A percentile compares a stretch with the other conserved stretches of the same genome.
Conservation (phyloP, 2,329 filamentous ascomycete species). For the Hymenoscyphus infarciens region DNA sequence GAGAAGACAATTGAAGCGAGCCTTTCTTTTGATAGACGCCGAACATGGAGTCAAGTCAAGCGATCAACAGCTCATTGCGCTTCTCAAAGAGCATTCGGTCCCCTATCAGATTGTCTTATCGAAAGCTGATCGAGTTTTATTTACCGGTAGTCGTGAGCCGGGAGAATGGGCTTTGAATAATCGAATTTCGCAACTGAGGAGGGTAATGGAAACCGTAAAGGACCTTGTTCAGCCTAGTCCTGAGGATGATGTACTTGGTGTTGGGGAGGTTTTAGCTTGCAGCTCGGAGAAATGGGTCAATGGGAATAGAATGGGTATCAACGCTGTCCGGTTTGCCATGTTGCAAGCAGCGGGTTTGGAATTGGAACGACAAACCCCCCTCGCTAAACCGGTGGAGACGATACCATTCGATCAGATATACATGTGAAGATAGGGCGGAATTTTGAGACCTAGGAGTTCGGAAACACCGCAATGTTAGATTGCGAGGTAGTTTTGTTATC, state of each 20-base stretch:
- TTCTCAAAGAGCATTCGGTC: constrained; percentile 54
- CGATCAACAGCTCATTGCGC: constrained; percentile 53
- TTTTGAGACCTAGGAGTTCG: neutral
- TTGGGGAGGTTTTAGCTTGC: constrained; percentile 59
- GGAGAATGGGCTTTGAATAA: constrained; percentile 34
- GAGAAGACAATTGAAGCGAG: constrained; percentile 55
- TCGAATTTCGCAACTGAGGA: constrained; percentile 38
- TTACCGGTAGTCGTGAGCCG: constrained; percentile 33
- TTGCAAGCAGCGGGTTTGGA: constrained; percentile 59
- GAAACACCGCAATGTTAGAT: neutral
- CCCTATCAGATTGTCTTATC: constrained; percentile 63
- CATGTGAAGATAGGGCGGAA: constrained; percentile 5
- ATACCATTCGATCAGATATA: constrained; percentile 31
- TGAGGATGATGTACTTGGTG: constrained; percentile 39
- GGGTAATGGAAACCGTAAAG: constrained; percentile 39
- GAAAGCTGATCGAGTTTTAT: constrained; percentile 59
- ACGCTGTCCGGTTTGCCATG: constrained; percentile 61
- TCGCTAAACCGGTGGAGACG: constrained; percentile 32
- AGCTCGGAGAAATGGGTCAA: constrained; percentile 48
- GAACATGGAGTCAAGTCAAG: constrained; percentile 59
- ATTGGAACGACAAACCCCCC: constrained; percentile 38
- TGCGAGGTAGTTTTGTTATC: neutral
- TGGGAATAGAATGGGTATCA: constrained; percentile 53
- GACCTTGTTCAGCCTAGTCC: constrained; percentile 41
- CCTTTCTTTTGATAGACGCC: constrained; percentile 63